Base-by-base conservation (phyloP, 1,284 basidiomycete genomes). In the Inonotus obliquus region DNA sequence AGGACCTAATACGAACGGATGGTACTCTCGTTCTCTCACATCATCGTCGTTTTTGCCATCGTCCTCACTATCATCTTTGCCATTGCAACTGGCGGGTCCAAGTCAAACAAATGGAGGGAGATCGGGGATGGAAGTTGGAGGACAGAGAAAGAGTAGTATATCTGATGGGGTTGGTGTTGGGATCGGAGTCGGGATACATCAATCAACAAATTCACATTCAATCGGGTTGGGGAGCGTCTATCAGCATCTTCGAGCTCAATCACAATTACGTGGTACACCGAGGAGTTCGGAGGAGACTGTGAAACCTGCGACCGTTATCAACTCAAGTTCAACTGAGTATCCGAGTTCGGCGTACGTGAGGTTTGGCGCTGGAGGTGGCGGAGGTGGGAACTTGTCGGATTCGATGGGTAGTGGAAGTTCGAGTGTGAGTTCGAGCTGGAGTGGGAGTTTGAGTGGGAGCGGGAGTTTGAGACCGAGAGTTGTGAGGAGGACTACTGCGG, bases 221-320 rank as follows among this genome's bases (percentile, higher is more conserved):
- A 32, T 32, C 4, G 54, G 58, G 38, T 1, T 52, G 1, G 54
- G 39, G 14, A 47, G 67, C 68, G 64, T 48, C 66, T 72, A 41
- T 21, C 54, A 39, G 17, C 29, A 54, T 37, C 60, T 67, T 72
- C 63, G 68, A 71, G 14, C 41, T 3, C 14, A 45, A 17, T 17
- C 23, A 9, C n/a, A 25, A 2, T 14, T 23, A 29, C 65, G 41
- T 4, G 69, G 63, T 61, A 66, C 62, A 68, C 76, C 76, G 56
- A 66, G 76, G 65, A 78, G 77, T 66, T 79, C 83, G 57, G 84
- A 87, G 74, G 86, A 88, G 75, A 89, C 86, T 60, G 69, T 87
- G 67, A 45, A 56, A 19, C 61, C 61, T 21, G 49, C 53, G 29
- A 51, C 37, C 41, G 56, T 52, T 9, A 9, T 32, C 32, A 32